Evolutionary conservation across 805 yeast species (phyloP).

Genomic region (Cyberlindnera bimundalis): DNA sequence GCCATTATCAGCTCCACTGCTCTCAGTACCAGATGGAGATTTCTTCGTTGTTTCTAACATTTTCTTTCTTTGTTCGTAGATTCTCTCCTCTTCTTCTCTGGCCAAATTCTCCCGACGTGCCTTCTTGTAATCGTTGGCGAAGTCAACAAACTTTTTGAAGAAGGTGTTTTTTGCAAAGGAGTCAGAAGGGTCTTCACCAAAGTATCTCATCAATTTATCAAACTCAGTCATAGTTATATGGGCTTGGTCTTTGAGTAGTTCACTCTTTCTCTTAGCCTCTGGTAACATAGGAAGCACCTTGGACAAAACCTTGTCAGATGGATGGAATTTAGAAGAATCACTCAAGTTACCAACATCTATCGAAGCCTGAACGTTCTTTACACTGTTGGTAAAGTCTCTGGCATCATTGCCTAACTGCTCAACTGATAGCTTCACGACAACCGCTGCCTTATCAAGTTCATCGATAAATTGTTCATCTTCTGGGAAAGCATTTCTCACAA

Average conservation of each 20-base stretch:
- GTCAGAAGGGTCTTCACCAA: slow-evolving; percentile 63
- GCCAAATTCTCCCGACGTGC: slow-evolving; percentile 64
- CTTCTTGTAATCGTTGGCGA: slow-evolving; percentile 56
- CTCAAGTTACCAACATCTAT: slow-evolving; percentile 63
- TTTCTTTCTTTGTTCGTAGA: slow-evolving; percentile 61
- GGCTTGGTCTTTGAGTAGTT: slow-evolving; percentile 48
- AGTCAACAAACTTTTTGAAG: slow-evolving; percentile 57
- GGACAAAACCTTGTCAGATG: slow-evolving; percentile 56
- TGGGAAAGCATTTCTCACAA: slow-evolving; percentile 62
- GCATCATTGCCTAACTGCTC: slow-evolving; percentile 63
- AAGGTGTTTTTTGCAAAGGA: slow-evolving; percentile 55
- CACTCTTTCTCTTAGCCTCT: slow-evolving; percentile 51
- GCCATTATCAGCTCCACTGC: slow-evolving; percentile 33
- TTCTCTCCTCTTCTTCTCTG: slow-evolving; percentile 63
- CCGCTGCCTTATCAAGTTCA: slow-evolving; percentile 51
- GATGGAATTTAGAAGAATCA: slow-evolving; percentile 59
- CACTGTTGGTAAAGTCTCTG: slow-evolving; percentile 46
- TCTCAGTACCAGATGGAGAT: slow-evolving; percentile 29
- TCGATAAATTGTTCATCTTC: slow-evolving; percentile 58
- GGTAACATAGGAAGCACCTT: slow-evolving; percentile 52
- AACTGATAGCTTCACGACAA: slow-evolving; percentile 57
- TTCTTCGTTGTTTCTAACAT: slow-evolving; percentile 40
- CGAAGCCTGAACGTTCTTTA: slow-evolving; percentile 50
- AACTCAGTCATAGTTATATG: slow-evolving; percentile 48
- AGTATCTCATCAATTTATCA: slow-evolving; percentile 59